Evolutionary conservation across 2,329 filamentous ascomycete species (phyloP).

Genomic region (Alternaria sp.): DNA sequence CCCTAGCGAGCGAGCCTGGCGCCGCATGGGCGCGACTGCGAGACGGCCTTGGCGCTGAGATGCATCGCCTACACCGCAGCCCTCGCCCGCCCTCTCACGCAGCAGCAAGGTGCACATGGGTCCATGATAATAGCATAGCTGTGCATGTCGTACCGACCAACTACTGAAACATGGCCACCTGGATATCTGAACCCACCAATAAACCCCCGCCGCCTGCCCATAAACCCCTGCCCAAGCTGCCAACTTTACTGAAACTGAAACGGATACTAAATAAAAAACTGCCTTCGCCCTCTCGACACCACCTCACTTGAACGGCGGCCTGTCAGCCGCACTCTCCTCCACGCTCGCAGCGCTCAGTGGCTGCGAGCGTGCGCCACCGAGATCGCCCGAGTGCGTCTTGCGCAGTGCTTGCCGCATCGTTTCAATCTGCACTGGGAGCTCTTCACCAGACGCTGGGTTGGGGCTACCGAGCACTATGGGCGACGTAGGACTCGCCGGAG

Average conservation of each 20-base stretch:
- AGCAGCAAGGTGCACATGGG: constrained; percentile 1
- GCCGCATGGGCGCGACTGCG: constrained; percentile 1
- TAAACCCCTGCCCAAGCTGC: background rate
- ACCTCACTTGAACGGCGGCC: constrained; percentile 41
- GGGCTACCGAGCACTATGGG: constrained; percentile 58
- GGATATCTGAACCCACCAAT: constrained; percentile 40
- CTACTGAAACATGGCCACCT: constrained; percentile 25
- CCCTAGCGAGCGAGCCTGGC: constrained; percentile 17
- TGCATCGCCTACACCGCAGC: constrained; percentile 9
- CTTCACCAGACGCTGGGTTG: constrained; percentile 66
- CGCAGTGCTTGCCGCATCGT: constrained; percentile 91
- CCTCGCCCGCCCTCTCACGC: background rate
- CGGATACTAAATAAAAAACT: too few species aligned
- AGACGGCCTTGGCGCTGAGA: constrained; percentile 8
- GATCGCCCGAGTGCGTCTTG: constrained; percentile 83
- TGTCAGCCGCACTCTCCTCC: constrained; percentile 49
- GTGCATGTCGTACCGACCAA: background rate
- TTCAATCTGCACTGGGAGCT: constrained; percentile 86
- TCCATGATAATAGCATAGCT: constrained; percentile 1
- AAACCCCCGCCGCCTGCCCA: constrained; percentile 15
- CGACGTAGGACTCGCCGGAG: constrained; percentile 68
- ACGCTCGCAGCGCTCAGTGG: constrained; percentile 52
- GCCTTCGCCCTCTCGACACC: too few species aligned
- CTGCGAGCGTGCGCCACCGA: constrained; percentile 59
- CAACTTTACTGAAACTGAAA: constrained; percentile 9